Evolutionary conservation across 2,329 filamentous ascomycete genomes (phyloP).

Genomic region (Talaromyces pinophilus): DNA sequence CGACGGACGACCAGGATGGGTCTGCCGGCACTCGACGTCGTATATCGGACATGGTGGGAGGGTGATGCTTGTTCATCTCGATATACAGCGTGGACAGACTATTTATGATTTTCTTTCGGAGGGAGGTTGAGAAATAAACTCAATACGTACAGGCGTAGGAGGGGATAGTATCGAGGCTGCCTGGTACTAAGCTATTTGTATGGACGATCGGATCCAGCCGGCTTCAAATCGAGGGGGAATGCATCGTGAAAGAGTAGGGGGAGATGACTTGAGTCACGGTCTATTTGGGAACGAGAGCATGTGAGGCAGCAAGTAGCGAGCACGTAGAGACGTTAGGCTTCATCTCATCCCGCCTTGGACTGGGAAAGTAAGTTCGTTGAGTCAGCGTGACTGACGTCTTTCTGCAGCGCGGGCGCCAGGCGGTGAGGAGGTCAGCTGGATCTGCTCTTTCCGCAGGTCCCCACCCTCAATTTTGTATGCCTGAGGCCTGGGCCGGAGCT

Average conservation of each 20-base stretch:
- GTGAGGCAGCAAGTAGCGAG: slow-evolving; percentile 4
- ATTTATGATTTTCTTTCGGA: background rate
- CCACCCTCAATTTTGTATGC: background rate
- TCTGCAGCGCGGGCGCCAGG: background rate
- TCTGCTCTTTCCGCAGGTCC: background rate
- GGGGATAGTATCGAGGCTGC: background rate
- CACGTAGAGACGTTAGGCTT: background rate
- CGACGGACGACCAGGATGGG: slow-evolving; percentile 25
- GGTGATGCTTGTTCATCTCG: background rate
- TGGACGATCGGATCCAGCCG: slow-evolving; percentile 3
- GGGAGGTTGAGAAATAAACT: background rate
- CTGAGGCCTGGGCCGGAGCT: background rate
- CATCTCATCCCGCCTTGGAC: background rate
- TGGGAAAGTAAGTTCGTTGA: background rate
- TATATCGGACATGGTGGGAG: slow-evolving; percentile 35
- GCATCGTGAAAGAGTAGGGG: background rate
- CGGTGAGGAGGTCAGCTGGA: slow-evolving; percentile 10
- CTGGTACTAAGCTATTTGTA: background rate
- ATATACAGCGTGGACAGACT: background rate
- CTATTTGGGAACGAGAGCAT: slow-evolving; percentile 1
- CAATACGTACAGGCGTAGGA: background rate
- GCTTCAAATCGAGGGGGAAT: slow-evolving; percentile 1
- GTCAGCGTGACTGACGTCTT: slow-evolving; percentile 7
- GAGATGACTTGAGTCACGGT: slow-evolving; percentile 2
- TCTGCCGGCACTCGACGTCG: slow-evolving; percentile 34